phyloP scores from a whole-genome alignment of 2,329 filamentous ascomycete species.

The Pyrenochaeta sp. region DNA sequence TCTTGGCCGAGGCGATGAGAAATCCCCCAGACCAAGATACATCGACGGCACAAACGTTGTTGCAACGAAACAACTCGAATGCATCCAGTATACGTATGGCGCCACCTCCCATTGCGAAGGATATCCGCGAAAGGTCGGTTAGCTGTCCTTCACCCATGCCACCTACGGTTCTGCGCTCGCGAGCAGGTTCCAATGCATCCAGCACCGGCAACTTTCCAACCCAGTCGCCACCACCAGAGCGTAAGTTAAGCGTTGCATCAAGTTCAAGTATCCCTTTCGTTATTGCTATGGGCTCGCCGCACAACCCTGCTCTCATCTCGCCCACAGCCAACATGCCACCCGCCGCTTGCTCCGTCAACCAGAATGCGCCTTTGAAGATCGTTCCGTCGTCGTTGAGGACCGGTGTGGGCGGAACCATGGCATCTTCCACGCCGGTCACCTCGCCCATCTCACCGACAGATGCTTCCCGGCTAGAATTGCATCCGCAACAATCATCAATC shows the following conservation, averaged over 20 bases:
- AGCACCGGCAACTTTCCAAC: conserved; percentile 11
- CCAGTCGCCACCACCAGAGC: conserved; percentile 16
- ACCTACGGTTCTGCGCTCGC: conserved; percentile 7
- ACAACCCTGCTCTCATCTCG: conserved; percentile 37
- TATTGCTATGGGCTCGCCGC: conserved; percentile 40
- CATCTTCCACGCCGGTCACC: conserved; percentile 31
- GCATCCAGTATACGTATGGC: conserved; percentile 1
- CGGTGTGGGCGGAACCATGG: conserved; percentile 44
- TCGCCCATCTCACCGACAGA: conserved; percentile 27
- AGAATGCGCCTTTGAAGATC: conserved; percentile 22
- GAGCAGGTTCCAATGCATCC: conserved; percentile 24
- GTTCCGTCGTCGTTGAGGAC: conserved; percentile 21
- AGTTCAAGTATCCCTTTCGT: conserved; percentile 36
- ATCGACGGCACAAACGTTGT: background rate
- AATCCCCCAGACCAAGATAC: conserved; percentile 18
- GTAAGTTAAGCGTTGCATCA: conserved; percentile 28
- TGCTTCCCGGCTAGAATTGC: conserved; percentile 3
- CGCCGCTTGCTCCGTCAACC: conserved; percentile 34
- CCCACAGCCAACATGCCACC: conserved; percentile 25
- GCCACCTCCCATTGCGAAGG: background rate
- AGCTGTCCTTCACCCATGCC: conserved; percentile 2
- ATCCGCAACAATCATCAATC: conserved; percentile 1
- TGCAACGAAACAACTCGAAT: background rate
- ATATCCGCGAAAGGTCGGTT: background rate
- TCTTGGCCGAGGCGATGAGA: conserved; percentile 34